Evolutionary conservation across 768 basidiomycete genomes (phyloP).

Genomic region (Lepiota brunneoincarnata): DNA sequence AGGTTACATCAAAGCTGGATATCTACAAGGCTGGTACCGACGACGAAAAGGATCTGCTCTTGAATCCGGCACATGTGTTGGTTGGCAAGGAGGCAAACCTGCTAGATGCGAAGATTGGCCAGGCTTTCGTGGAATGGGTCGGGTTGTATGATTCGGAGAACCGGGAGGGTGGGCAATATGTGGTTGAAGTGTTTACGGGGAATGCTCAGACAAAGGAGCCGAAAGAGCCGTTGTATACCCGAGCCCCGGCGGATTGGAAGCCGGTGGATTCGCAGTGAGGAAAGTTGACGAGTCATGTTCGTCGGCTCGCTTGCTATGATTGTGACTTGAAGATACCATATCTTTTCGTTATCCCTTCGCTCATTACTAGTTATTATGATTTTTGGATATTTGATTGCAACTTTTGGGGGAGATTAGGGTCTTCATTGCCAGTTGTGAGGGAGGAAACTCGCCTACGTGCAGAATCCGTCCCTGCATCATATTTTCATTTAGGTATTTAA

Average conservation of each 20-base stretch:
- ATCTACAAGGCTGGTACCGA: conserved; percentile 43
- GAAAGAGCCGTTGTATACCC: conserved; percentile 26
- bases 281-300: too few relatives aligned
- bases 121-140: conserved; percentile 45
- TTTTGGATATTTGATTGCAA: too few relatives aligned
- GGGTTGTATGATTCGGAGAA: conserved; percentile 12
- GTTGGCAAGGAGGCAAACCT: conserved; percentile 26
- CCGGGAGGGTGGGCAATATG: conserved; percentile 41
- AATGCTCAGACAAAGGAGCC: conserved; percentile 15
- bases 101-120: conserved; percentile 27
- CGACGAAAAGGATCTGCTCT: conserved; percentile 34
- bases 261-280: neutral
- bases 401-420: too few relatives aligned
- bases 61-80: conserved; percentile 49
- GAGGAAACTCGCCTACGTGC: too few relatives aligned
- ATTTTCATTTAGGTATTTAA: too few relatives aligned
- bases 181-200: conserved; percentile 36
- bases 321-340: neutral
- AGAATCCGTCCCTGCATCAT: too few relatives aligned
- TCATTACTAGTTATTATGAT: too few relatives aligned
- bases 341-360: too few relatives aligned
- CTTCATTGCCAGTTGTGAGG: too few relatives aligned
- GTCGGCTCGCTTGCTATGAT: too few relatives aligned
- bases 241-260: conserved; percentile 21
- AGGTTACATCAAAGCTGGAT: conserved; percentile 28